Base-by-base conservation (phyloP, 305 asterid species). In the Fraxinus greggii region DNA sequence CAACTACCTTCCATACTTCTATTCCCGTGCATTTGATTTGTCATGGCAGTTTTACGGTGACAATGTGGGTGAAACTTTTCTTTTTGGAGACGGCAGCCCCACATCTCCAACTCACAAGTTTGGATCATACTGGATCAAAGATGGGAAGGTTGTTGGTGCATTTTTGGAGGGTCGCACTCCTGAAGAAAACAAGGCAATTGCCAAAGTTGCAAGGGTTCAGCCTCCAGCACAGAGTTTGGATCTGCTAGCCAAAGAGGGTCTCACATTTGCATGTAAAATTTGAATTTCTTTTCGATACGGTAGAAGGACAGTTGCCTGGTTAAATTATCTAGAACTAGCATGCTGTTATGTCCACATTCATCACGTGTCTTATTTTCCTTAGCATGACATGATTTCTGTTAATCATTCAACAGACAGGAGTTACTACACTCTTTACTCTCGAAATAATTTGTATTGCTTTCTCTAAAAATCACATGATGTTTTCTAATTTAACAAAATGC, bases 31-130 rank as follows among this genome's bases (percentile, higher is more conserved):
- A 38, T 94, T 95, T 29, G 97, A 93, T 85, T 86, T 95, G 84
- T 94, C 98, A 36, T 94, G 98, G 99, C 98, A 94, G 81, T 94
- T 94, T 93, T 95, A 94, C 17, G 98, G 98, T 3, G 97, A 93
- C 90, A 95, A 92, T 32, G 95, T 88, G 15, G 98, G 98, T 1
- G 98, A 95, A 2, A 67, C 90, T 5, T 93, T 95, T 48, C 85
- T 93, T 40, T 95, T 95, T 35, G 99, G 99, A 1, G 97, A 95
- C 85, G 85, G 32, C 87, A 82, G 72, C 83, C 98, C 97, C 21
- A 85, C 87, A 5, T 95, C 99, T 29, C 12, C 92, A 0, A 90
- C 90, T 38, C 98, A 91, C 94, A 95, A 92, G 88, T 95, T 95
- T 73, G 99, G 99, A 77, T 31, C 94, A 72, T 95, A 92, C 82